Evolutionary conservation across 2,329 filamentous ascomycete genomes (phyloP).

Genomic region (Lachnellula arida): DNA sequence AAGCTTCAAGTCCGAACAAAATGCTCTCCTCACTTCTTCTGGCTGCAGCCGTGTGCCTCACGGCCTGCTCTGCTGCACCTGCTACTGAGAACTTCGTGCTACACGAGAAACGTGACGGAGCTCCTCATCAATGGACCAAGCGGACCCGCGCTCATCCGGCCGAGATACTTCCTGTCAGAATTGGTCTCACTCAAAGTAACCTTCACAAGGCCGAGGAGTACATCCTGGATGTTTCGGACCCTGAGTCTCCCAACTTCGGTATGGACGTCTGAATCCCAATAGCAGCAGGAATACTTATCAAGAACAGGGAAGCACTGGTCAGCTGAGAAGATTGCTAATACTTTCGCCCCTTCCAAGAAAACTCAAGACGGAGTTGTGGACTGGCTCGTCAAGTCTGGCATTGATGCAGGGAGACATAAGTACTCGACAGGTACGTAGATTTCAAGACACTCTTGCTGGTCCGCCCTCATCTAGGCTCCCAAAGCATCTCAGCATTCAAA

Average conservation of each 20-base stretch:
- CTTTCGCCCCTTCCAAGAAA: slow-evolving; percentile 32
- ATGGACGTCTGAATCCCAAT: neutral
- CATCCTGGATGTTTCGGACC: slow-evolving; percentile 33
- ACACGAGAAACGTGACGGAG: slow-evolving; percentile 12
- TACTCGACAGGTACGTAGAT: slow-evolving; percentile 28
- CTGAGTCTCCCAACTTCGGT: slow-evolving; percentile 11
- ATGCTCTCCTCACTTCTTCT: slow-evolving; percentile 6
- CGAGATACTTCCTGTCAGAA: slow-evolving; percentile 36
- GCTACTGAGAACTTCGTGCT: slow-evolving; percentile 2
- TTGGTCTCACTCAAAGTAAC: slow-evolving; percentile 40
- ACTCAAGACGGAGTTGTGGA: slow-evolving; percentile 25
- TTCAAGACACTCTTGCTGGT: neutral
- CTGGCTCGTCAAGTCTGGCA: slow-evolving; percentile 32
- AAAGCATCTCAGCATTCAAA: neutral
- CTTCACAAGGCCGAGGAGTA: slow-evolving; percentile 38
- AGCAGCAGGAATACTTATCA: neutral
- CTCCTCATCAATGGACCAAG: slow-evolving; percentile 12
- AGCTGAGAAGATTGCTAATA: slow-evolving; percentile 29
- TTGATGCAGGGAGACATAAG: slow-evolving; percentile 25
- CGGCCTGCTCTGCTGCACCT: slow-evolving; percentile 6
- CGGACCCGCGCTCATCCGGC: slow-evolving; percentile 7
- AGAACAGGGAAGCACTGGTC: slow-evolving; percentile 28
- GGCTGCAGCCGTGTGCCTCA: slow-evolving; percentile 1
- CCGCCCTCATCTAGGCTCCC: neutral
- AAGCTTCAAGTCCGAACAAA: neutral